phyloP scores from a whole-genome alignment of 257 asterid genomes.

The Echites panduratus region DNA sequence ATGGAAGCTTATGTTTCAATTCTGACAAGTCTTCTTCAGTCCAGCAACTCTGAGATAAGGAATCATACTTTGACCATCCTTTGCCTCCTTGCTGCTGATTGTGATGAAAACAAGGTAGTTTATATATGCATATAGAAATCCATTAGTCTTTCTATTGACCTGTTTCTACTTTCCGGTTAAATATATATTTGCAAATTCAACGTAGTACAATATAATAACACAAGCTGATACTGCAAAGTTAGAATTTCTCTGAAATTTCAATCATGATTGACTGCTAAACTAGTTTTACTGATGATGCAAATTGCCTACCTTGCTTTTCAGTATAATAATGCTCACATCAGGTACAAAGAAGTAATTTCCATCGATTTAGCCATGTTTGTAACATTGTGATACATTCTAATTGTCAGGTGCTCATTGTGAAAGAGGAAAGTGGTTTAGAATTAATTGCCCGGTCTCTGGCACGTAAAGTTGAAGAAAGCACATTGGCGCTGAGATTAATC shows the following conservation, averaged over 20 bases:
- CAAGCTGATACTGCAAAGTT: neutral
- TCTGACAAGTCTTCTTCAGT: neutral
- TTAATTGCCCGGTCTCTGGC: neutral
- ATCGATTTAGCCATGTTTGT: neutral
- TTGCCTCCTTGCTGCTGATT: neutral
- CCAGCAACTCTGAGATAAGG: neutral
- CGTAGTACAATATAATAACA: neutral
- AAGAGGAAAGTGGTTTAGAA: neutral
- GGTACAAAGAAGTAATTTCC: neutral
- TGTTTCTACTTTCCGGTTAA: neutral
- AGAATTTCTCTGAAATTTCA: neutral
- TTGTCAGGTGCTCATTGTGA: neutral
- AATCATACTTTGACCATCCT: neutral
- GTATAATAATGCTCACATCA: neutral
- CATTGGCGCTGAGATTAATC: neutral
- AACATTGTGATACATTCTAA: neutral
- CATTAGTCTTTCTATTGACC: neutral
- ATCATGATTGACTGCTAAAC: neutral
- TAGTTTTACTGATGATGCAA: neutral
- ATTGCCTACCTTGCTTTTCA: neutral
- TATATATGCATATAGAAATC: neutral
- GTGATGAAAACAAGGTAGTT: conserved; percentile 5
- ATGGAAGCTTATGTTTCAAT: neutral
- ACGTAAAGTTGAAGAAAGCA: neutral
- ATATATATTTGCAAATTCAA: neutral